Evolutionary conservation across 1,284 basidiomycete genomes (phyloP), one percentile per base, ranked within the genome.

Genomic region (Leccinum pachyderme): DNA sequence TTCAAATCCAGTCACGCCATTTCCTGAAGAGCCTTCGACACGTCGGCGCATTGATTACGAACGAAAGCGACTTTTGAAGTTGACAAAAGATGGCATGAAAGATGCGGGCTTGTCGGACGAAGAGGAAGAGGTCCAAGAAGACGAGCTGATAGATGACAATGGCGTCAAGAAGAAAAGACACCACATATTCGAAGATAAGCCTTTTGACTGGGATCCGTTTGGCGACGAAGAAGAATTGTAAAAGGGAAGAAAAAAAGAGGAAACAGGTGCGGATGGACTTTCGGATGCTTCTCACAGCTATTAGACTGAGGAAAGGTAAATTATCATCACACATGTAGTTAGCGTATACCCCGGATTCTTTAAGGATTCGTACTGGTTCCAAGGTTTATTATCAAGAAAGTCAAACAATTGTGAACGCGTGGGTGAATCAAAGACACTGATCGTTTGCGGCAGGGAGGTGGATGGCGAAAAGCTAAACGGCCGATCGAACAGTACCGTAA

Each of bases 31-130:
- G 24, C 60, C 54, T 1, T 63, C 69, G 1, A 61, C 60, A 8
- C 66, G 69, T 37, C 64, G 67, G 47, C 64, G 68, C 11, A 66
- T 70, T n/a, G 62, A 70, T 25, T 70, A 70, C 15, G 68, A 70
- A 45, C 58, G 63, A 24, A 63, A 59, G 9, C 67, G 68, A 22
- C 47, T 72, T 1, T 37, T 65, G 33, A 63, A 65, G 55, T 49
- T 70, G 48, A 68, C 69, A 7, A 70, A 67, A 29, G 61, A 62
- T 0, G 68, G 66, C 4, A 67, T 67, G 66, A 69, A 65, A 43
- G 62, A 61, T 24, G 59, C 67, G 1, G 66, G 66, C 7, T 49
- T 64, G 45, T 59, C 54, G 1, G 68, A 71, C 7, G 70, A 62
- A 25, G 35, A 37, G 18, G 70, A 61, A 27, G 55, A 54, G n/a